Evolutionary conservation across 805 yeast species (phyloP).

Genomic region (Yarrowia sp.): DNA sequence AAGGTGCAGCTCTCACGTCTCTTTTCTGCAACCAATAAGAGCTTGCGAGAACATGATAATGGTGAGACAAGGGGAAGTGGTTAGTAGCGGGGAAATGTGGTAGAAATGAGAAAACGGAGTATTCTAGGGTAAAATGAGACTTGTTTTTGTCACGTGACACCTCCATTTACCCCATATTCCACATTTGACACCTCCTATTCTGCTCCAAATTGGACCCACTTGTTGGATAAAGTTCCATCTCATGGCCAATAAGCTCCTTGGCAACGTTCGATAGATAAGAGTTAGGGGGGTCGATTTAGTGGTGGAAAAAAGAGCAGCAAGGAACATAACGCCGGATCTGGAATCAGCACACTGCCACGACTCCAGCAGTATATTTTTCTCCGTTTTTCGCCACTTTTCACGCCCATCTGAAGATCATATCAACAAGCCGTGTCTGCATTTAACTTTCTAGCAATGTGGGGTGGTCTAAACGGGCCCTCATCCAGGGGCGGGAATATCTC

Average conservation of each 20-base stretch:
- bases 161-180: too few species aligned
- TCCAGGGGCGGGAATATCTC: not conserved
- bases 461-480: not conserved
- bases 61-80: not conserved
- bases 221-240: slow-evolving; percentile 10
- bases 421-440: not conserved
- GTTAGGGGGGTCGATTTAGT: too few species aligned
- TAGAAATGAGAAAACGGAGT: not conserved
- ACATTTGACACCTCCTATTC: too few species aligned
- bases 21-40: slow-evolving; percentile 2
- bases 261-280: slow-evolving; percentile 5
- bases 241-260: slow-evolving; percentile 22
- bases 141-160: too few species aligned
- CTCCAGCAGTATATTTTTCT: not conserved
- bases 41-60: not conserved
- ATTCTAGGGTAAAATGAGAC: too few species aligned
- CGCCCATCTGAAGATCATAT: too few species aligned
- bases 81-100: too few species aligned
- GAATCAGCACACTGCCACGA: not conserved
- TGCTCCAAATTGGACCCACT: not conserved
- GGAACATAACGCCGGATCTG: too few species aligned
- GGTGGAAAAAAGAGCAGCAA: not conserved
- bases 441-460: slow-evolving; percentile 11
- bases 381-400: too few species aligned
- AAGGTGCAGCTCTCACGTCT: not conserved